Base-by-base conservation (phyloP, 208 protist species). In the Sergeia podlipaevii region DNA sequence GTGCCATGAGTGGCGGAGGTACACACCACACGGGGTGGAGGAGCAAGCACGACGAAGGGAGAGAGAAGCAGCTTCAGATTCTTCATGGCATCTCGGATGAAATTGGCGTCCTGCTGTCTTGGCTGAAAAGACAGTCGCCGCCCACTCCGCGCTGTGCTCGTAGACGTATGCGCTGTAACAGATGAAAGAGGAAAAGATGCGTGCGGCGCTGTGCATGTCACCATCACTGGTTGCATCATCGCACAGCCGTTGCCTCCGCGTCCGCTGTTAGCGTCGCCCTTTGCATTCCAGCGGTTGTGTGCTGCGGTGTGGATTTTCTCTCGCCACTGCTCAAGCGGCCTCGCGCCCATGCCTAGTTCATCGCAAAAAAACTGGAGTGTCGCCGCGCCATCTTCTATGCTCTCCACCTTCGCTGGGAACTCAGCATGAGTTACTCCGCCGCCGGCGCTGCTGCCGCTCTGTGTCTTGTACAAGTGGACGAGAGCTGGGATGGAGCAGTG, bases 41-140 rank as follows among this genome's bases (percentile, higher is more conserved):
- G 65, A n/a, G 65, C 47, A 44, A 92, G 63, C 3, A 76, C 74
- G 18, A 93, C 33, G 50, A 93, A 65, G 15, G 85, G 81, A 1
- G 85, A 93, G 2, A 83, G 46, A 13, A 93, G 38, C 8, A 79
- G 47, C 30, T 66, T 43, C 27, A 90, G 50, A 50, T 77, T 55
- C 13, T 44, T 37, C 18, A 80, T 55, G 17, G 65, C 57, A 13
- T 54, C 65, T 11, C 36, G 80, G 30, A 89, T 45, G 42, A 93
- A 80, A 0, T 51, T 48, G 5, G 58, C 48, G 34, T 93, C 85
- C 46, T 84, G 65, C 41, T 10, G 17, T 17, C 76, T 60, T 4
- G 76, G 76, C 10, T 65, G 56, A 30, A 77, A 37, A 45, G 61
- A 82, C 29, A 52, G 46, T n/a, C 11, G 6, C 21, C 6, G 3